phyloP scores from a whole-genome alignment of 257 asterid species.

The Nicotiana benthamiana region DNA sequence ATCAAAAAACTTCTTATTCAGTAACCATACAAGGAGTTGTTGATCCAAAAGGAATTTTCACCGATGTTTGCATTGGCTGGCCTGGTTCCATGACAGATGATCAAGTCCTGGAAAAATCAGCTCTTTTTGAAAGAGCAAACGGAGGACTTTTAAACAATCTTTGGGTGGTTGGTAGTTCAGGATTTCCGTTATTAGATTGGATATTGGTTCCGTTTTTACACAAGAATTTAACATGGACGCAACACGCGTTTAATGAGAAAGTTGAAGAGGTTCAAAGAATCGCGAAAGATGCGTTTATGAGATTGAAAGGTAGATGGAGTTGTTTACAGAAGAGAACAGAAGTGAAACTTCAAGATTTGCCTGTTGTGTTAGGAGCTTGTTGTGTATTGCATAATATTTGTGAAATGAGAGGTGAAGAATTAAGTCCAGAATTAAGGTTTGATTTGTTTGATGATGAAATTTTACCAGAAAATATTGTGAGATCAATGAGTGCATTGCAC shows the following conservation, averaged over 20 bases:
- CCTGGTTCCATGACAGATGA: constrained; percentile 90
- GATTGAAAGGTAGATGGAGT: constrained; percentile 72
- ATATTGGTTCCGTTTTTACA: constrained; percentile 53
- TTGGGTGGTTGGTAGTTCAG: constrained; percentile 50
- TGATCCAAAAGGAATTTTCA: constrained; percentile 47
- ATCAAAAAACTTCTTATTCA: constrained; percentile 67
- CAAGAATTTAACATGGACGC: constrained; percentile 64
- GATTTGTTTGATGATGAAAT: constrained; percentile 57
- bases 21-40: constrained; percentile 83
- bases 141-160: constrained; percentile 34
- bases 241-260: constrained; percentile 61
- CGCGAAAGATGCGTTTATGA: constrained; percentile 59
- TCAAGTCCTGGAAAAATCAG: constrained; percentile 61
- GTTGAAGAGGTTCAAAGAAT: constrained; percentile 31
- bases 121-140: constrained; percentile 57
- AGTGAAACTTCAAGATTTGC: constrained; percentile 77
- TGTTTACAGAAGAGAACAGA: constrained; percentile 79
- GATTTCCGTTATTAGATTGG: constrained; percentile 61
- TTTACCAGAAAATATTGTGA: constrained; percentile 32
- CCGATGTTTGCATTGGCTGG: constrained; percentile 81
- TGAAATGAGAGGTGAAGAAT: constrained; percentile 52
- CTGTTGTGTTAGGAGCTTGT: constrained; percentile 74
- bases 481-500: constrained; percentile 34
- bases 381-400: constrained; percentile 80
- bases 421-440: constrained; percentile 43